Evolutionary conservation across 495 filamentous ascomycete species (phyloP).

Genomic region (Podospora conica): DNA sequence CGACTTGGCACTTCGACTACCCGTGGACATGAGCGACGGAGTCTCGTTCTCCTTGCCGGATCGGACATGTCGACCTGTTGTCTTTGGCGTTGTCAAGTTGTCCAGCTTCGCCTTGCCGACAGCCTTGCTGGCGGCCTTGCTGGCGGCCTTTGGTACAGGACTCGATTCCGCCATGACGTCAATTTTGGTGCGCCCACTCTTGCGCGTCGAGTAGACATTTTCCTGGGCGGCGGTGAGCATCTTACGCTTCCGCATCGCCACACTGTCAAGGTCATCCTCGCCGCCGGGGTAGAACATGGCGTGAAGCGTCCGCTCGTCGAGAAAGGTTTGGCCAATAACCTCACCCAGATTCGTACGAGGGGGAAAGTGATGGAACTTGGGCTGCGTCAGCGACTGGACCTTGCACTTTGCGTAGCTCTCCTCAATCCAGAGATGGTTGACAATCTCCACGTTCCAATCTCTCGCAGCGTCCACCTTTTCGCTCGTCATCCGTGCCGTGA

Average conservation of each 20-base stretch:
- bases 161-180: slow-evolving; percentile 21
- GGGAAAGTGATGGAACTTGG: slow-evolving; percentile 77
- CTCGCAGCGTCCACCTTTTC: slow-evolving; percentile 87
- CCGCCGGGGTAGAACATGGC: slow-evolving; percentile 37
- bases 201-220: slow-evolving; percentile 24
- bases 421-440: slow-evolving; percentile 97
- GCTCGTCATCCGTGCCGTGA: slow-evolving; percentile 78
- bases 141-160: slow-evolving; percentile 4
- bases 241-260: slow-evolving; percentile 38
- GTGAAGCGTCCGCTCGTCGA: slow-evolving; percentile 35
- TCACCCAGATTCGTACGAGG: slow-evolving; percentile 84
- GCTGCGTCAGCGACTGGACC: slow-evolving; percentile 57
- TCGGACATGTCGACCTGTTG: slow-evolving; percentile 32
- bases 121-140: slow-evolving; percentile 7
- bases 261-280: slow-evolving; percentile 23
- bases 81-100: slow-evolving; percentile 37
- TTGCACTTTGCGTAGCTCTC: slow-evolving; percentile 90
- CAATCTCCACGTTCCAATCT: slow-evolving; percentile 84
- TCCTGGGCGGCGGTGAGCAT: slow-evolving; percentile 33
- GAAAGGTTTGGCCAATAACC: slow-evolving; percentile 75
- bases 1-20: slow-evolving; percentile 81
- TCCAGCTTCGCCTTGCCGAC: slow-evolving; percentile 7
- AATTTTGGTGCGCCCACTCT: slow-evolving; percentile 27
- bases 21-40: slow-evolving; percentile 56
- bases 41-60: slow-evolving; percentile 81